These are phyloP conservation scores for Saturnispora gosingensis DNA, from an alignment of 805 yeast species.

Conservation along the genomic window DNA sequence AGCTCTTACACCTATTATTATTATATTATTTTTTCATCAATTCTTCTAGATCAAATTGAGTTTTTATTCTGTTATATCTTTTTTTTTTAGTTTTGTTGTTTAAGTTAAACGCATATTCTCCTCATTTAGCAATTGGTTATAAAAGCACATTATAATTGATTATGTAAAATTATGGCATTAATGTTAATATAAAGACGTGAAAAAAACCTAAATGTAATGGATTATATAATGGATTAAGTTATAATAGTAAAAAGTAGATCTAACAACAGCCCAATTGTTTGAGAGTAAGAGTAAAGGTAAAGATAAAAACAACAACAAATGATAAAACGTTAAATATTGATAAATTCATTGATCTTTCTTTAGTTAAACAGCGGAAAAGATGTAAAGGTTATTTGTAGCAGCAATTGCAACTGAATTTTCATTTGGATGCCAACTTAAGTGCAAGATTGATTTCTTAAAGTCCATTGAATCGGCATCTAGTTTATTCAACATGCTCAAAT, in stretches of 20 bases:
- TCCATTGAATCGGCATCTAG: conserved; percentile 76
- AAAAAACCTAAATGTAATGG: neutral
- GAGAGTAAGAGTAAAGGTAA: neutral
- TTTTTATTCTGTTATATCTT: neutral
- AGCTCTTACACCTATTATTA: neutral
- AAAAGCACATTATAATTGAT: neutral
- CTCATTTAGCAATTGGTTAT: neutral
- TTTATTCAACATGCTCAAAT: conserved; percentile 41
- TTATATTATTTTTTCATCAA: conserved; percentile 1
- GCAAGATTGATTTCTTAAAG: conserved; percentile 88
- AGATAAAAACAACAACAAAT: neutral
- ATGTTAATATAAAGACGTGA: neutral
- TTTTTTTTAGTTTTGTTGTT: neutral
- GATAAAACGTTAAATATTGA: neutral
- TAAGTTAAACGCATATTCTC: neutral
- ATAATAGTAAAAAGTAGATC: neutral
- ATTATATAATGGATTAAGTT: neutral
- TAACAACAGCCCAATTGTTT: neutral
- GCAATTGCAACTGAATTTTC: conserved; percentile 97
- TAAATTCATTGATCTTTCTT: neutral
- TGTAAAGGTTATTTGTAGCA: conserved; percentile 90
- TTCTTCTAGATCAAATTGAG: conserved; percentile 1
- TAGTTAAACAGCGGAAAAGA: conserved; percentile 59
- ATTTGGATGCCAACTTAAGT: conserved; percentile 96
- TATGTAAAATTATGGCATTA: neutral